Evolutionary conservation across 1,284 basidiomycete genomes (phyloP).

Genomic region (Mrakiaceae sp.): DNA sequence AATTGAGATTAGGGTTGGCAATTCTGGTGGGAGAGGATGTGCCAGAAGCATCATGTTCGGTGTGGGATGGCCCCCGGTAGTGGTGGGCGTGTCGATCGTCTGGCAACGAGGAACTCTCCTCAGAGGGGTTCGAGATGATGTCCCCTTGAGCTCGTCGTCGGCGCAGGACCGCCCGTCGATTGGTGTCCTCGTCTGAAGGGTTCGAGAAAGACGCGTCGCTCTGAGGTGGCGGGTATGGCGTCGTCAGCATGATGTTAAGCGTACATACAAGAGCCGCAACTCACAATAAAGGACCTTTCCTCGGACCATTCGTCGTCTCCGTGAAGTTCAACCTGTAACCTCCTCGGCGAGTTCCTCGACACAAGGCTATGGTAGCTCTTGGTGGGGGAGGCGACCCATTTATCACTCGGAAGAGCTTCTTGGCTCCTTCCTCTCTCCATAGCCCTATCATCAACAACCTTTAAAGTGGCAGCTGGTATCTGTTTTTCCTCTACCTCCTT

Average conservation of each 20-base stretch:
- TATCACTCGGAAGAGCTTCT: too few relatives aligned
- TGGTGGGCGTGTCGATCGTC: neutral
- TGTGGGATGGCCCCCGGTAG: neutral
- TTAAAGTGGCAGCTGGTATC: too few relatives aligned
- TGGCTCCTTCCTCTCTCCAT: too few relatives aligned
- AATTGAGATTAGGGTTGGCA: neutral
- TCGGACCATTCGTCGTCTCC: too few relatives aligned
- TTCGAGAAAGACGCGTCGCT: conserved; percentile 1
- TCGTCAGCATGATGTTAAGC: neutral
- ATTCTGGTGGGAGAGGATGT: neutral
- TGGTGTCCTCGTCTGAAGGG: neutral
- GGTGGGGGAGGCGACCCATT: too few relatives aligned
- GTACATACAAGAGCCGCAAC: neutral
- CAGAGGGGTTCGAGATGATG: conserved; percentile 2
- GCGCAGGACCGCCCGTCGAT: neutral
- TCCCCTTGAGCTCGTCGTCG: neutral
- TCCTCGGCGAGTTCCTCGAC: too few relatives aligned
- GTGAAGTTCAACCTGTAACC: too few relatives aligned
- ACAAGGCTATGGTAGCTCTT: too few relatives aligned
- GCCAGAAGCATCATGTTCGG: conserved; percentile 1
- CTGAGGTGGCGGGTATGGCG: neutral
- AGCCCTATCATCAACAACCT: too few relatives aligned
- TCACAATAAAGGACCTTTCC: neutral
- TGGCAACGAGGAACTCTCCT: neutral
- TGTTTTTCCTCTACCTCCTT: neutral